Base-by-base conservation (phyloP, 257 asterid genomes). In the Solanum rostratum region DNA sequence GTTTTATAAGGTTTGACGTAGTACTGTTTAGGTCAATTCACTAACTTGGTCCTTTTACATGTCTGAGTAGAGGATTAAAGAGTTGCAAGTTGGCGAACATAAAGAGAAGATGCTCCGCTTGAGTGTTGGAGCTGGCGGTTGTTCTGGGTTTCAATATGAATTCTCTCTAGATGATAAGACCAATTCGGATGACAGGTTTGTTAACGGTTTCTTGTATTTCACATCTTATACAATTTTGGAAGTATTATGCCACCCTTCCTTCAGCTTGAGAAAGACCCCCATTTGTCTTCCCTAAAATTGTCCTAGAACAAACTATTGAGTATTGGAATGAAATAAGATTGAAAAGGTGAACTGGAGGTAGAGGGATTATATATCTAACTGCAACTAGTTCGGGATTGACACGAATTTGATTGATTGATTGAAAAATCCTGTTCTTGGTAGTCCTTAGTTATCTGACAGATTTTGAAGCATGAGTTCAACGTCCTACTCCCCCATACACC, bases 101-200 rank as follows among this genome's bases (percentile, higher is more conserved):
- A 82, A 85, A 83, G 85, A 84, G 83, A 97, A 92, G 90, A 87
- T 95, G 91, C 88, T 97, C 62, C 97, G 99, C 20, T 90, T 95
- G 93, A 91, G 98, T 89, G 92, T 97, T 79, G 98, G 94, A 89
- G 95, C 99, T n/a, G 99, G 98, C 3, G 98, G 99, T 18, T 97
- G 99, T 92, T 96, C 98, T 6, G 98, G 99, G 27, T 96, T 95
- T 91, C 98, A 96, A 50, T 96, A 96, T 85, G 95, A 92, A 60
- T 96, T 96, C 88, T 88, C 93, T 41, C 94, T 96, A 30, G 99
- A 93, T 46, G 94, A 93, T 84, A 93, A 91, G 87, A 86, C 90
- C 89, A 90, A 90, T 76, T 71, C 85, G 41, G 98, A 97, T 87
- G 99, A 97, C 93, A 97, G 97, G 98, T 94, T 71, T 60, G 45